Base-by-base conservation (phyloP, 192 early-diverging fungal genomes). In the Backusella westeae region DNA sequence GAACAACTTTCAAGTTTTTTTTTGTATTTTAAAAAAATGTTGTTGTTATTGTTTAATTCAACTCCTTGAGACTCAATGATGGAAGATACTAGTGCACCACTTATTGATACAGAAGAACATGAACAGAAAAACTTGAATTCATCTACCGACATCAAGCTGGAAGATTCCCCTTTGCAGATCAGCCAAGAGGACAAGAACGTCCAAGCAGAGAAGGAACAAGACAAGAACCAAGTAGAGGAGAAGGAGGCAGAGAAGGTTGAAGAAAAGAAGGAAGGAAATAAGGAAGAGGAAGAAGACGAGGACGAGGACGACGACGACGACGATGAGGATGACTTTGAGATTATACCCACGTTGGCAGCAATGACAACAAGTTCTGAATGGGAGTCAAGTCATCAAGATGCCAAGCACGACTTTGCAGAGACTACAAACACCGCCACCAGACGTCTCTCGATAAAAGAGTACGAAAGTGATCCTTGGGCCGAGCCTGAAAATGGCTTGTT, bases 391-490 rank as follows among this genome's bases (percentile, higher is more conserved):
- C 52, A 53, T 8, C 23, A 63, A 63, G 56, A 10, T 26, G 21
- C 26, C 23, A 63, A 56, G 53, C 53, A 56, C 53, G 15, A 23
- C 21, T 21, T 56, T 21, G 53, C n/a, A 21, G 38, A 35, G 38
- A 69, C 68, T 1, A 35, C 66, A 32, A 12, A 2, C 6, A 65
- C 63, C 8, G 26, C 63, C 8, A 10, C 10, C 4, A 41, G 38
- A 23, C 17, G 19, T 36, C 34, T 69, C 8, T 23, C 21, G 2
- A 38, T 69, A 19, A 38, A 69, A 69, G 68, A 69, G n/a, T 69
- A 69, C 21, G 68, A 69, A 39, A 69, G 68, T 21, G 68, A 69
- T 39, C 68, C 68, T 21, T 69, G 68, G 68, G 68, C 68, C 23
- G 35, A 69, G 23, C 36, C 68, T 69, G 68, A 69, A 69, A 69